phyloP scores from a whole-genome alignment of 768 basidiomycete genomes.

The Amanita brunnescens region DNA sequence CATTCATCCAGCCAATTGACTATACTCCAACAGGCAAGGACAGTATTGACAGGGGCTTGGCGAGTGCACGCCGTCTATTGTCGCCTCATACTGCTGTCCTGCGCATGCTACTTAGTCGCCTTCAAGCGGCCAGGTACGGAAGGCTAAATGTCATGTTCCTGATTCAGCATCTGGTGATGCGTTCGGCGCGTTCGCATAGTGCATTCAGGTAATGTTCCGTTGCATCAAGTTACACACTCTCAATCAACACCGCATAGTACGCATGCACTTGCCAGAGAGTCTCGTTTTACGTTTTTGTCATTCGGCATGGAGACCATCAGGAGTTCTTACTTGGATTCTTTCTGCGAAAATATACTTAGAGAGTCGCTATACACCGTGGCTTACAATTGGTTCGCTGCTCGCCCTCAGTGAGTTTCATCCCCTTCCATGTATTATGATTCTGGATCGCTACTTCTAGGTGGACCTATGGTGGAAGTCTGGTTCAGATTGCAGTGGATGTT shows the following conservation, averaged over 20 bases:
- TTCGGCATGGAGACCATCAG: slow-evolving; percentile 91
- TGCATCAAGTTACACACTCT: neutral
- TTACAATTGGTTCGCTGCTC: slow-evolving; percentile 87
- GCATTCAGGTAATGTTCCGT: slow-evolving; percentile 56
- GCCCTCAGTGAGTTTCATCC: slow-evolving; percentile 66
- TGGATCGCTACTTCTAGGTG: slow-evolving; percentile 46
- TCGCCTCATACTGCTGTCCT: slow-evolving; percentile 78
- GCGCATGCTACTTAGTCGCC: slow-evolving; percentile 82
- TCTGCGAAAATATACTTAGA: slow-evolving; percentile 69
- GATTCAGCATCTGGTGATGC: slow-evolving; percentile 74
- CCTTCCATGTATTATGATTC: neutral
- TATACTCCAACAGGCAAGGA: slow-evolving; percentile 90
- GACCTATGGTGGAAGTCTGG: slow-evolving; percentile 92
- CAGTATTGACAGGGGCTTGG: slow-evolving; percentile 62
- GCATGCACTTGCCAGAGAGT: slow-evolving; percentile 85
- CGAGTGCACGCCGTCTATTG: slow-evolving; percentile 65
- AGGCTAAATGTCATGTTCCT: slow-evolving; percentile 78
- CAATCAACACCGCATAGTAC: slow-evolving; percentile 44
- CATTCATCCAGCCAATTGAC: slow-evolving; percentile 76
- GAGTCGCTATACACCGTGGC: slow-evolving; percentile 72
- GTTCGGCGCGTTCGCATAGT: slow-evolving; percentile 64
- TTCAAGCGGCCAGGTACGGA: slow-evolving; percentile 90
- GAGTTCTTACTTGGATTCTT: slow-evolving; percentile 77
- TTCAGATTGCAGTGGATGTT: slow-evolving; percentile 84
- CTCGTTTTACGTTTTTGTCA: slow-evolving; percentile 81